Evolutionary conservation across 768 basidiomycete genomes (phyloP), one percentile per base, ranked within the genome.

Genomic region (Lactarius akahatsu): DNA sequence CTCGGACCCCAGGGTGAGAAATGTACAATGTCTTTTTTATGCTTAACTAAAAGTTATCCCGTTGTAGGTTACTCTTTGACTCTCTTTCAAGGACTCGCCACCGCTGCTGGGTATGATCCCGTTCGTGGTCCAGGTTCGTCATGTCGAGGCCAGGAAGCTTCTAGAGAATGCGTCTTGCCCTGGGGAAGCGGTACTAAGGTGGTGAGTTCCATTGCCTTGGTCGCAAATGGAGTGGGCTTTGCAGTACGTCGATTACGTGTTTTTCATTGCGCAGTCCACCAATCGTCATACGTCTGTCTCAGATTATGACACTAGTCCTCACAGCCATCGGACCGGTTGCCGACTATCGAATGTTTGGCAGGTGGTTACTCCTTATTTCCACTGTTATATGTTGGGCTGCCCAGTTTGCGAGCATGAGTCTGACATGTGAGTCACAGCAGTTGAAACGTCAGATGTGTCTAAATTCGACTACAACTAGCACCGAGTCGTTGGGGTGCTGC

Each of bases 351-450:
- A 81, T 77, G 7, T 91, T 92, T 71, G 90, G 89, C n/a, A 85
- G 88, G 9, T 93, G 90, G 89, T 74, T 92, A 10, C 78, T 93
- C 16, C 78, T 92, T 26, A 80, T 80, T n/a, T 74, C 88, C 10
- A 94, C 92, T 0, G 76, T 85, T 41, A 79, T 92, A 40, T 92
- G 89, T 68, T 94, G 91, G 91, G 88, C 77, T 1, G 83, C 90
- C 4, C 91, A 92, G 71, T 94, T 88, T 69, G 85, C 88, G 0
- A 86, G 85, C 72, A 87, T 93, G 82, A 80, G 84, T 28, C 78
- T 93, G 23, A 90, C 89, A 0, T 77, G 89, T 89, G 69, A 26
- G 83, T 77, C 11, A 26, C 50, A 23, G 13, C 50, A 52, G 26
- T 50, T 5, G 4, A 23, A 5, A 26, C 0, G 23, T 52, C 11